Base-by-base conservation (phyloP, 345 rosid genomes). In the Syzygium aqueum region DNA sequence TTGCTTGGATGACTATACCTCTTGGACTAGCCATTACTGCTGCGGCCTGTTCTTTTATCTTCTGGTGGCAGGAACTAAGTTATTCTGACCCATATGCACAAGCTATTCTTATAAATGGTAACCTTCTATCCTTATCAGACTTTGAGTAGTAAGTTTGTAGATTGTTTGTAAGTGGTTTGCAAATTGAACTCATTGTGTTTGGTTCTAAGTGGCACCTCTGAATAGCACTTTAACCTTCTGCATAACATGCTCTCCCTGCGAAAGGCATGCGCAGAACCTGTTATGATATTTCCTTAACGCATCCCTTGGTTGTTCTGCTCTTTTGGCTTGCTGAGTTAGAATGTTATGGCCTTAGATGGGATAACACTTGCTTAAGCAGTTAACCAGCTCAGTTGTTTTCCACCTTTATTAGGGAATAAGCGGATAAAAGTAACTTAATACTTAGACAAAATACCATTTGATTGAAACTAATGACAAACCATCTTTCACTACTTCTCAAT, bases 81-180 rank as follows among this genome's bases (percentile, higher is more conserved):
- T 88, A 82, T 87, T 91, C 95, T 54, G 92, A 93, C 53, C 91
- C 97, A 37, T 95, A 95, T 88, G 96, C 93, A 1, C 95, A 91
- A 84, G 99, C 98, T 73, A 95, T 98, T 27, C 89, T 96, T 88
- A 95, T 98, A 88, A 93, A 98, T 87, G 99, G 99, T 96, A 94
- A 88, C 86, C 23, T 85, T 40, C 77, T 51, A 21, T 14, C 84
- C 30, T 86, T 56, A 17, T 23, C 10, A 37, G 22, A 53, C 84
- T 88, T 85, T 80, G 85, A 25, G 59, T 87, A 16, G 50, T 77
- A 33, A 5, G 53, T 17, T 22, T 86, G 25, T 51, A 37, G 53
- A 22, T 83, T 87, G 13, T 57, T 57, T 57, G n/a, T 57, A 23
- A 57, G 63, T 57, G 28, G 63, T 57, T 57, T 57, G 63, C 63